Percentiles rank a stretch among this genome's conserved stretches.
These are phyloP conservation scores for Plasmopara muralis DNA, from an alignment of 352 stramenopile genomes.

Conservation along the genomic window DNA sequence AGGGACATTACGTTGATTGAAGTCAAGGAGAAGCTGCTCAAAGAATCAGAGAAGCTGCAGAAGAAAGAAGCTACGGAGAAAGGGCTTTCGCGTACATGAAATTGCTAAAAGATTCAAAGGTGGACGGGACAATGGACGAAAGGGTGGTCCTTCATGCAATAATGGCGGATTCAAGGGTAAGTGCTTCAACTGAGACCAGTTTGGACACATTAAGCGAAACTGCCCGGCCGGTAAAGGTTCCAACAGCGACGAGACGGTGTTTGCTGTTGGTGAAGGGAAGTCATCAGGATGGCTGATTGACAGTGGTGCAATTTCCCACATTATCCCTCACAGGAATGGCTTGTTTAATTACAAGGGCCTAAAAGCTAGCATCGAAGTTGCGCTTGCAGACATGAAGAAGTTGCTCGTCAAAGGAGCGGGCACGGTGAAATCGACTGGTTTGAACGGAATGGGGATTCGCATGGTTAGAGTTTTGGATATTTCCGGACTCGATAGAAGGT, in stretches of 20 bases:
- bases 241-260: not conserved
- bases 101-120: not conserved
- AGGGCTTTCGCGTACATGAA: not conserved
- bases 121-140: not conserved
- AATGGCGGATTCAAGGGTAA: not conserved
- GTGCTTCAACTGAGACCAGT: not conserved
- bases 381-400: not conserved
- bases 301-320: not conserved
- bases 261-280: not conserved
- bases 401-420: not conserved
- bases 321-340: not conserved
- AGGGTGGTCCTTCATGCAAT: not conserved
- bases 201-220: slow-evolving; percentile 1
- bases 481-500: no score
- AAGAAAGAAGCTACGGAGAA: slow-evolving; percentile 3
- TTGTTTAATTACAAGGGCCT: not conserved
- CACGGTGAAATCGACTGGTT: not conserved
- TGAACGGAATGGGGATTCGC: no score
- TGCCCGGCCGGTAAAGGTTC: not conserved
- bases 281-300: not conserved
- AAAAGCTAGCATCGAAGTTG: not conserved
- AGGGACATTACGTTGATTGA: slow-evolving; percentile 1
- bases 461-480: no score
- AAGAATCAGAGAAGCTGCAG: not conserved
- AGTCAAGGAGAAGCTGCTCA: slow-evolving; percentile 1